Percentiles rank a stretch among this genome's conserved stretches.
Evolutionary conservation across 768 basidiomycete genomes (phyloP).

Genomic region (Gloeopeniophorella convolvens): DNA sequence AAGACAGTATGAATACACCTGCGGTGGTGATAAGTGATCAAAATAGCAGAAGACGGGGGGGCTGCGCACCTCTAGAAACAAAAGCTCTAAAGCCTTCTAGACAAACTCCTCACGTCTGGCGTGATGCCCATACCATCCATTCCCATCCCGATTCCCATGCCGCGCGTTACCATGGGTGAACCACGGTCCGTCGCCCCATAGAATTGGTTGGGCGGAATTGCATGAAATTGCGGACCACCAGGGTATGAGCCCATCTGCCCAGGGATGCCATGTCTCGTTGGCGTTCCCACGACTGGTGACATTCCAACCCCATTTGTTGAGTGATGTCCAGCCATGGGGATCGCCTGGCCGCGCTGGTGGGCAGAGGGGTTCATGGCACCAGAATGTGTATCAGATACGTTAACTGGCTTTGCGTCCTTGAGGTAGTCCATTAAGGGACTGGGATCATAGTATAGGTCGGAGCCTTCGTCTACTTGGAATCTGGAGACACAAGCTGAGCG

Average conservation of each 20-base stretch:
- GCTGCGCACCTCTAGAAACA: too few relatives aligned
- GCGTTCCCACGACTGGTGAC: slow-evolving; percentile 16
- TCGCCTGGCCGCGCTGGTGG: slow-evolving; percentile 3
- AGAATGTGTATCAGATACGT: not conserved
- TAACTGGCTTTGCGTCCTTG: slow-evolving; percentile 23
- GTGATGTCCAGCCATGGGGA: slow-evolving; percentile 15
- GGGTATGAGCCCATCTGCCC: slow-evolving; percentile 25
- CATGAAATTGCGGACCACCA: slow-evolving; percentile 23
- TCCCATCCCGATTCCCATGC: slow-evolving; percentile 13
- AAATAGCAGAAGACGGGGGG: too few relatives aligned
- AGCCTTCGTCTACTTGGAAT: slow-evolving; percentile 69
- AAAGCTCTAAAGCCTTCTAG: slow-evolving; percentile 8
- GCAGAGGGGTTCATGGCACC: slow-evolving; percentile 18
- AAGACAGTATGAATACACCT: too few relatives aligned
- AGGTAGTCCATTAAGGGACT: slow-evolving; percentile 30
- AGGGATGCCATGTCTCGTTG: slow-evolving; percentile 27
- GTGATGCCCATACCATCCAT: slow-evolving; percentile 22
- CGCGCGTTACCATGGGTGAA: slow-evolving; percentile 19
- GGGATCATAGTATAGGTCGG: slow-evolving; percentile 69
- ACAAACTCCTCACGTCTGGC: slow-evolving; percentile 20
- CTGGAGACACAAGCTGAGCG: slow-evolving; percentile 30
- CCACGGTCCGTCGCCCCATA: slow-evolving; percentile 29
- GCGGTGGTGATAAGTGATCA: too few relatives aligned
- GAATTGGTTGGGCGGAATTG: slow-evolving; percentile 38
- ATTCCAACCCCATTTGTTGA: slow-evolving; percentile 19